Conservation (phyloP, 2,329 filamentous ascomycete species). For the Colletotrichum tabaci region DNA sequence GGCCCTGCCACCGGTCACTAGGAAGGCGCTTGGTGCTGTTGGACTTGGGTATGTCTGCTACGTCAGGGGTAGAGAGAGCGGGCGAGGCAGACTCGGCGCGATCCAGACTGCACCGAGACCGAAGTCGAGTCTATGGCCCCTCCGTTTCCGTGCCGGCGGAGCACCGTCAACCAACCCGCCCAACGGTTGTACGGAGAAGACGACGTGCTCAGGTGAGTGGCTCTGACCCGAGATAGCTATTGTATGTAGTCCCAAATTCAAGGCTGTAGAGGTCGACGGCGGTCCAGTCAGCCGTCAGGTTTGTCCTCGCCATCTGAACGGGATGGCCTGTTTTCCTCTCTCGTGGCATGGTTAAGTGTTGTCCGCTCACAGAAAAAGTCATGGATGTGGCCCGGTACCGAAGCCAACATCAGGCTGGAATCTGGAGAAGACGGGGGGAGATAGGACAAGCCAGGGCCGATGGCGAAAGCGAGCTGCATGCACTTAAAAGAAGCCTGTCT, state of each 20-base stretch:
- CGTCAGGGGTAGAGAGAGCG: background rate
- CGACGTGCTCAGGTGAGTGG: slow-evolving; percentile 1
- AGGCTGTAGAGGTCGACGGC: too few relatives aligned
- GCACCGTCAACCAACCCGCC: background rate
- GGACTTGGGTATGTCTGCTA: background rate
- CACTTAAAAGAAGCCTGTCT: slow-evolving; percentile 31
- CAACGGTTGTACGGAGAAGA: background rate
- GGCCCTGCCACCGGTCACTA: background rate
- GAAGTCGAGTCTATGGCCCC: background rate
- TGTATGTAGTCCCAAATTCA: background rate
- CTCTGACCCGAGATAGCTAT: background rate
- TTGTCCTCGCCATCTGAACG: background rate
- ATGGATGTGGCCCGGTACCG: slow-evolving; percentile 12
- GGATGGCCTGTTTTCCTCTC: background rate
- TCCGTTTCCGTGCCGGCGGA: background rate
- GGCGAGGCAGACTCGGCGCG: background rate
- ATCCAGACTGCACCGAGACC: background rate
- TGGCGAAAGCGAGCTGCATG: slow-evolving; percentile 35
- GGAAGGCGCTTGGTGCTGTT: background rate
- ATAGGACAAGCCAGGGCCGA: slow-evolving; percentile 4
- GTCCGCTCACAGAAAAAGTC: background rate
- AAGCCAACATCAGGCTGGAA: slow-evolving; percentile 11
- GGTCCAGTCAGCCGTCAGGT: background rate
- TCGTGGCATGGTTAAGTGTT: background rate
- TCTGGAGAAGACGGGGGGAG: slow-evolving; percentile 9